These are phyloP conservation scores for Aspergillus hortae DNA, from an alignment of 2,329 filamentous ascomycete species.

Conservation along the genomic window DNA sequence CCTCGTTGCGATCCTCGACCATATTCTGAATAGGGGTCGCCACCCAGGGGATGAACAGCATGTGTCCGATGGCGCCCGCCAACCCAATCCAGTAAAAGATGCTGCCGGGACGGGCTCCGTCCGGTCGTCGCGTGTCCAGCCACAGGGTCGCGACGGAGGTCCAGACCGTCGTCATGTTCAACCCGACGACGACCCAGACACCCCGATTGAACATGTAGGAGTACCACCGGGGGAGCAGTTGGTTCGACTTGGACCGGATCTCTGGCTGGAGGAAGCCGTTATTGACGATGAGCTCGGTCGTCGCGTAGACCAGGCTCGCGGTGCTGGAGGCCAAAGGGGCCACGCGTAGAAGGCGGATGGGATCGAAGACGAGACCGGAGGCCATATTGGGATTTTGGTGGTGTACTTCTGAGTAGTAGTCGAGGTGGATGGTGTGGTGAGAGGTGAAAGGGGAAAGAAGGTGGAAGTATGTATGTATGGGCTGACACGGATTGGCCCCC, in stretches of 20 bases:
- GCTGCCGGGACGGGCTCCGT: background rate
- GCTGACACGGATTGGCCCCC: too few species aligned
- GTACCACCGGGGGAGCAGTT: constrained; percentile 10
- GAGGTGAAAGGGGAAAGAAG: too few species aligned
- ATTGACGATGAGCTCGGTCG: constrained; percentile 10
- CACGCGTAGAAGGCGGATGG: constrained; percentile 11
- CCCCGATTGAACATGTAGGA: constrained; percentile 9
- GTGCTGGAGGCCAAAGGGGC: constrained; percentile 17
- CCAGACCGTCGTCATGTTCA: constrained; percentile 14
- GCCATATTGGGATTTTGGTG: constrained; percentile 5
- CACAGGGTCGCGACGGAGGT: constrained; percentile 9
- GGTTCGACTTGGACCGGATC: constrained; percentile 5
- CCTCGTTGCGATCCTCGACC: constrained; percentile 7
- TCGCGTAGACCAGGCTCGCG: constrained; percentile 13
- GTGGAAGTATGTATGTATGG: too few species aligned
- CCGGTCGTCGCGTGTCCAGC: background rate
- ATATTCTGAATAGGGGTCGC: constrained; percentile 10
- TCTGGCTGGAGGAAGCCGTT: constrained; percentile 9
- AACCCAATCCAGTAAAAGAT: constrained; percentile 16
- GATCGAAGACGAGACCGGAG: constrained; percentile 17
- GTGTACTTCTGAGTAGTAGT: too few species aligned
- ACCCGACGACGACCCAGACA: constrained; percentile 8
- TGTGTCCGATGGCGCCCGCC: constrained; percentile 10
- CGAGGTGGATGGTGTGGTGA: too few species aligned
- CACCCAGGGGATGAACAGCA: constrained; percentile 16